Evolutionary conservation across 768 basidiomycete genomes (phyloP).

Genomic region (Astraeus odoratus): DNA sequence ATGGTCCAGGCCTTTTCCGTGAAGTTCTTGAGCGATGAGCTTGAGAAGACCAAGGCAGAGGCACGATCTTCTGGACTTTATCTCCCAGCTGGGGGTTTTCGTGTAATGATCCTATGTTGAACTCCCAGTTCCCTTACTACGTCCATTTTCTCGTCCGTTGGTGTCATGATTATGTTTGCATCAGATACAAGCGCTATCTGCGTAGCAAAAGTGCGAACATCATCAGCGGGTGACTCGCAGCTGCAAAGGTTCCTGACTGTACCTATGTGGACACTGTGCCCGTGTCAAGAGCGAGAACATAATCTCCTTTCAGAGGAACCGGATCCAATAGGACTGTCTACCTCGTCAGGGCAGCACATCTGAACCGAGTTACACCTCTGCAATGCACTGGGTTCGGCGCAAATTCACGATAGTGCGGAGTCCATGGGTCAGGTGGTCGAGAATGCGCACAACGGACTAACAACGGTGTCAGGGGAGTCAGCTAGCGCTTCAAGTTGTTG

Average conservation of each 20-base stretch:
- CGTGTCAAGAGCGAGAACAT: slow-evolving; percentile 49
- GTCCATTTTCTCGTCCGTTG: slow-evolving; percentile 56
- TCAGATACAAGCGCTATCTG: slow-evolving; percentile 59
- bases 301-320: slow-evolving; percentile 46
- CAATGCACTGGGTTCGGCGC: background rate
- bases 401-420: slow-evolving; percentile 50
- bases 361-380: slow-evolving; percentile 9
- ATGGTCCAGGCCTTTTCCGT: slow-evolving; percentile 28
- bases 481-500: slow-evolving; percentile 2
- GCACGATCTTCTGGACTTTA: slow-evolving; percentile 39
- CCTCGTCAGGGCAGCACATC: slow-evolving; percentile 57
- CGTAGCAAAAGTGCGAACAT: slow-evolving; percentile 39
- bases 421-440: slow-evolving; percentile 52
- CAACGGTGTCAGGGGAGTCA: background rate
- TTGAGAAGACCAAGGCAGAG: slow-evolving; percentile 7
- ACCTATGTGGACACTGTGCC: slow-evolving; percentile 50
- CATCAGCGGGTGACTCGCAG: slow-evolving; percentile 1
- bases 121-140: slow-evolving; percentile 45
- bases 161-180: slow-evolving; percentile 59
- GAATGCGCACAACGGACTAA: slow-evolving; percentile 45
- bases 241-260: background rate
- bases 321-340: slow-evolving; percentile 52
- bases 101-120: slow-evolving; percentile 54
- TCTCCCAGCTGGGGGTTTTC: slow-evolving; percentile 49
- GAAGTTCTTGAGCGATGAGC: slow-evolving; percentile 18